phyloP scores from a whole-genome alignment of 768 basidiomycete genomes.

The Leccinum obscurum region DNA sequence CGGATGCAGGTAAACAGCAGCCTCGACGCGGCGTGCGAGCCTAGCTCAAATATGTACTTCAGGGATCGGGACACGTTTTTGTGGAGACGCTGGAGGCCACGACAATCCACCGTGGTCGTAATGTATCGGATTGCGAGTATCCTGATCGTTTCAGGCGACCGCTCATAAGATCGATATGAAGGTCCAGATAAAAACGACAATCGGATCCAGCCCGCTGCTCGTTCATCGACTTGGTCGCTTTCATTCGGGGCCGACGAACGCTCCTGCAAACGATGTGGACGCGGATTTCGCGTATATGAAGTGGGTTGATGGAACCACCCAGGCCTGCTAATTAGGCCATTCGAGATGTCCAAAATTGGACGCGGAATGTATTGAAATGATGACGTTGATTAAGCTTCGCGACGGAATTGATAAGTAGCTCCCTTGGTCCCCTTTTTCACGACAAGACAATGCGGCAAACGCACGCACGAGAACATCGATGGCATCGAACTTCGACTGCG shows the following conservation, averaged over 20 bases:
- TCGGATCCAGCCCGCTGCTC: background rate
- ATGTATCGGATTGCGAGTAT: slow-evolving; percentile 11
- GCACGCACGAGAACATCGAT: slow-evolving; percentile 14
- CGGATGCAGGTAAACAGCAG: background rate
- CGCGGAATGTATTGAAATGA: slow-evolving; percentile 3
- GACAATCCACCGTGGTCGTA: slow-evolving; percentile 22
- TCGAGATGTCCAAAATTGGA: slow-evolving; percentile 2
- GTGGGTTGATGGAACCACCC: background rate
- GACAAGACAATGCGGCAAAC: slow-evolving; percentile 28
- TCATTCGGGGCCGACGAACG: background rate
- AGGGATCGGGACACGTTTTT: slow-evolving; percentile 24
- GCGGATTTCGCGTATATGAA: background rate
- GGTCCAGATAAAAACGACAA: slow-evolving; percentile 6
- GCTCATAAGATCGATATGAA: slow-evolving; percentile 11
- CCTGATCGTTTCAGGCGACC: slow-evolving; percentile 10
- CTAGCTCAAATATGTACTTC: slow-evolving; percentile 25
- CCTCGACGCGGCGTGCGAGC: slow-evolving; percentile 5
- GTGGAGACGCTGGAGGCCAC: slow-evolving; percentile 26
- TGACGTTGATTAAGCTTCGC: slow-evolving; percentile 24
- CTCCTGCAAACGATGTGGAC: background rate
- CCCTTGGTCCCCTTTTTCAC: slow-evolving; percentile 8
- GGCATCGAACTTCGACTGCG: slow-evolving; percentile 20
- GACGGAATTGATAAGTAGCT: slow-evolving; percentile 13
- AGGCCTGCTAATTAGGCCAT: background rate
- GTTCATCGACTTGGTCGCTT: background rate